Evolutionary conservation across 257 asterid genomes (phyloP).

Genomic region (Jacaranda copaia): DNA sequence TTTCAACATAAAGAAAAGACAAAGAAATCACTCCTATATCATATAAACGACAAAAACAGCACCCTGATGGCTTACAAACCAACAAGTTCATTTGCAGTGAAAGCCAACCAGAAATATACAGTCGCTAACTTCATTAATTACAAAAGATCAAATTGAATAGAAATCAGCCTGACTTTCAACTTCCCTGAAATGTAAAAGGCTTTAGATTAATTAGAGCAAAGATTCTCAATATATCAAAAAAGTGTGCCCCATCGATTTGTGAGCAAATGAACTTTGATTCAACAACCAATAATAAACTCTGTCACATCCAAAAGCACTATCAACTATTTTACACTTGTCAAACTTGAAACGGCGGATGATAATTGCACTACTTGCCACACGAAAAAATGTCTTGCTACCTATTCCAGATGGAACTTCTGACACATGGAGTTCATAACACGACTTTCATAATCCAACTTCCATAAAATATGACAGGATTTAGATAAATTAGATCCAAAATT

Average conservation of each 20-base stretch:
- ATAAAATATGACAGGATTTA: background rate
- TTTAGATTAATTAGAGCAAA: background rate
- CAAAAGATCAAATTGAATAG: slow-evolving; percentile 19
- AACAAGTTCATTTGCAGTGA: background rate
- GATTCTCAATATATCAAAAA: slow-evolving; percentile 13
- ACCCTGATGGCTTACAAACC: background rate
- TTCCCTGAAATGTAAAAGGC: background rate
- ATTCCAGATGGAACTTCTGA: background rate
- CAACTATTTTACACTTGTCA: slow-evolving; percentile 8
- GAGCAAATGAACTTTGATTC: slow-evolving; percentile 24
- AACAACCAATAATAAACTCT: slow-evolving; percentile 5
- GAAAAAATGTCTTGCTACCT: background rate
- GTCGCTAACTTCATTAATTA: slow-evolving; percentile 2
- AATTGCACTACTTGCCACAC: background rate
- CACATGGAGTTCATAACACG: background rate
- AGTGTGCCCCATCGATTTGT: background rate
- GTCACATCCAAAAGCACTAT: background rate
- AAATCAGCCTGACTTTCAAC: slow-evolving; percentile 16
- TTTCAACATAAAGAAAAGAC: background rate
- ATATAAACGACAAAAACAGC: slow-evolving; percentile 28
- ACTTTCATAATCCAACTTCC: slow-evolving; percentile 21
- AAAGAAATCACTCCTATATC: background rate
- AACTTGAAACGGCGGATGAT: background rate
- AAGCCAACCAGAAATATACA: slow-evolving; percentile 13
- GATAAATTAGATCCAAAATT: background rate